These are phyloP conservation scores for Thermothelomyces thermophilus DNA, from an alignment of 2,329 filamentous ascomycete species.

Conservation along the genomic window DNA sequence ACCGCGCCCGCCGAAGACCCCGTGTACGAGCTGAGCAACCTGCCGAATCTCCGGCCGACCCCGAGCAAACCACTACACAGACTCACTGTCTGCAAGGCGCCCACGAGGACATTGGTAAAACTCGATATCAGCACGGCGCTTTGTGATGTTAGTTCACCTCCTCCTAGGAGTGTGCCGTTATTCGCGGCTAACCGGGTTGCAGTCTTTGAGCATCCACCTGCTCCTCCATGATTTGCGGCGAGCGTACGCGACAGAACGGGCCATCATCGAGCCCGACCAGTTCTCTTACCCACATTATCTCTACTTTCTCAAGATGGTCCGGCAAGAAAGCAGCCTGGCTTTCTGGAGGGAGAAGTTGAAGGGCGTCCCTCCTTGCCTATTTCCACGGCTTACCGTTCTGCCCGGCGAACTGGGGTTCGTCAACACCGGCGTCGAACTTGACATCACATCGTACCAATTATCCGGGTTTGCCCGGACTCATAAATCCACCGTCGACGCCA, in stretches of 20 bases:
- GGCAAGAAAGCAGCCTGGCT: conserved; percentile 34
- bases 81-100: conserved; percentile 43
- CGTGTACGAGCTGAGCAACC: conserved; percentile 33
- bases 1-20: conserved; percentile 35
- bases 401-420: conserved; percentile 27
- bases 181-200: conserved; percentile 11
- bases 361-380: conserved; percentile 37
- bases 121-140: conserved; percentile 46
- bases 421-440: conserved; percentile 35
- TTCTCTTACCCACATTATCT: conserved; percentile 36
- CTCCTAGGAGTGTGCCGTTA: background rate
- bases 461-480: conserved; percentile 38
- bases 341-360: conserved; percentile 41
- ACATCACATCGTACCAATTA: conserved; percentile 35
- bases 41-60: conserved; percentile 35
- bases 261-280: conserved; percentile 29
- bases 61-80: conserved; percentile 42
- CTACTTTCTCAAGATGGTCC: conserved; percentile 31
- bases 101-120: conserved; percentile 40
- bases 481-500: conserved; percentile 40
- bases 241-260: conserved; percentile 36
- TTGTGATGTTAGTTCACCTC: conserved; percentile 35
- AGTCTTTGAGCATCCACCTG: conserved; percentile 37
- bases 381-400: conserved; percentile 35
- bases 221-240: conserved; percentile 42